Conservation (phyloP, 148 eudicot species). For the Spergularia bocconei region DNA sequence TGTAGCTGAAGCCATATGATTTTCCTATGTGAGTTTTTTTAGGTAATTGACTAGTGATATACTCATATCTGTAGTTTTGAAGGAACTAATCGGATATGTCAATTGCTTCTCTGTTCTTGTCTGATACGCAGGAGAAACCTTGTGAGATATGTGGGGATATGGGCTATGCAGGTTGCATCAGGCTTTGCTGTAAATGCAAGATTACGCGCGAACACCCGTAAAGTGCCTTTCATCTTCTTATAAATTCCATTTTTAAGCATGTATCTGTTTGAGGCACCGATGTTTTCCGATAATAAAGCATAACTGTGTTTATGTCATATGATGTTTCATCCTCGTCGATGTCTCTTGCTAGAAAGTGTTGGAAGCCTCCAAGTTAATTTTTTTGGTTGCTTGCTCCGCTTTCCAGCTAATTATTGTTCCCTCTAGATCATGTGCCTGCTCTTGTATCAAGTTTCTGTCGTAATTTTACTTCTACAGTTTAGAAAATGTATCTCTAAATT, state of each 20-base stretch:
- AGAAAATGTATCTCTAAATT: too few species aligned
- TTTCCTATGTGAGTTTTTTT: not conserved
- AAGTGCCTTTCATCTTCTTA: not conserved
- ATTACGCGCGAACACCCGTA: slow-evolving; percentile 30
- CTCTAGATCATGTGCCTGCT: not conserved
- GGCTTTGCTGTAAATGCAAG: slow-evolving; percentile 28
- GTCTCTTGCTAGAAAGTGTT: slow-evolving; percentile 3
- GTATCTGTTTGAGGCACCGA: not conserved
- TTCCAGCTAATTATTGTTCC: not conserved
- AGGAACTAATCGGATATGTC: not conserved
- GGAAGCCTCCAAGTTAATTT: not conserved
- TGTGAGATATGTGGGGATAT: slow-evolving; percentile 32
- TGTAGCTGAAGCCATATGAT: not conserved
- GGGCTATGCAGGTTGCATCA: slow-evolving; percentile 20
- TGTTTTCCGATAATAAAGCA: not conserved
- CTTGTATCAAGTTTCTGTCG: too few species aligned
- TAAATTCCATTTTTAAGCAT: slow-evolving; percentile 9
- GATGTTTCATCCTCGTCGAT: not conserved
- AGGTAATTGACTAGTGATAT: not conserved
- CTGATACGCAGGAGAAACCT: slow-evolving; percentile 31
- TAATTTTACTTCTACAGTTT: too few species aligned
- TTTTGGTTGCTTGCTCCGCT: too few species aligned
- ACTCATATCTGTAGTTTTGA: not conserved
- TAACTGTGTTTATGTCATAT: not conserved
- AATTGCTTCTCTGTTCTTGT: not conserved